Conservation (phyloP, 2,329 filamentous ascomycete species). For the Trichoderma semiorbis region DNA sequence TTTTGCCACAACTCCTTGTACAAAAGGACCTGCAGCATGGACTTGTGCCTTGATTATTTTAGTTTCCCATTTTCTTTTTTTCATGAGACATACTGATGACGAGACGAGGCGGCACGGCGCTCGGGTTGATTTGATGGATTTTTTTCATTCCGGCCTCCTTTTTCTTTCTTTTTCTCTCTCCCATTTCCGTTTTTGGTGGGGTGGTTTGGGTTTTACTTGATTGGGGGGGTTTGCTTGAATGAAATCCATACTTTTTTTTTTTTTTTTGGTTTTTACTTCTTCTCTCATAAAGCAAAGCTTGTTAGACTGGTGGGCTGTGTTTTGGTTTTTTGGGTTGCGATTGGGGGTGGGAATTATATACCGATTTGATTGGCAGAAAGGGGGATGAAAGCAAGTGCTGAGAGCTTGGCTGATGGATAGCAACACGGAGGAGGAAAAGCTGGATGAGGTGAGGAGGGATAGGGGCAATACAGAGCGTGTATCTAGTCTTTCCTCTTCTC, state of each 20-base stretch:
- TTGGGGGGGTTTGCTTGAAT: neutral
- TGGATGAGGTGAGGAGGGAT: neutral
- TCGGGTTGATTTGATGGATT: conserved; percentile 9
- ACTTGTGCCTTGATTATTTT: neutral
- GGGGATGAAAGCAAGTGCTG: neutral
- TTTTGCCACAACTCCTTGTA: neutral
- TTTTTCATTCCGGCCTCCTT: conserved; percentile 4
- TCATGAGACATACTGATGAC: conserved; percentile 15
- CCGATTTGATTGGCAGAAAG: neutral
- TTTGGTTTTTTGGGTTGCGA: neutral
- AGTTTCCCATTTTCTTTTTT: neutral
- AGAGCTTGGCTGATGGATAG: neutral
- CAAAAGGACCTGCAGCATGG: neutral
- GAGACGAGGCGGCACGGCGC: conserved; percentile 18
- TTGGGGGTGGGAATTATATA: neutral
- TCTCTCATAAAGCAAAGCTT: neutral
- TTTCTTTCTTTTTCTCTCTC: neutral
- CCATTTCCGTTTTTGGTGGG: neutral
- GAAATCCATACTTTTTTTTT: neutral
- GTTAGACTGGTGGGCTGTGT: neutral
- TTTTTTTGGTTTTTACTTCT: neutral
- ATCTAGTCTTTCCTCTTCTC: neutral
- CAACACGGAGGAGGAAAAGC: neutral
- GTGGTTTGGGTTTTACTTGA: neutral
- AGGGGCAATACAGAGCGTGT: neutral